Evolutionary conservation across 2,329 filamentous ascomycete species (phyloP), one percentile per base, ranked within the genome.

Genomic region (Fusarium incarnatum): DNA sequence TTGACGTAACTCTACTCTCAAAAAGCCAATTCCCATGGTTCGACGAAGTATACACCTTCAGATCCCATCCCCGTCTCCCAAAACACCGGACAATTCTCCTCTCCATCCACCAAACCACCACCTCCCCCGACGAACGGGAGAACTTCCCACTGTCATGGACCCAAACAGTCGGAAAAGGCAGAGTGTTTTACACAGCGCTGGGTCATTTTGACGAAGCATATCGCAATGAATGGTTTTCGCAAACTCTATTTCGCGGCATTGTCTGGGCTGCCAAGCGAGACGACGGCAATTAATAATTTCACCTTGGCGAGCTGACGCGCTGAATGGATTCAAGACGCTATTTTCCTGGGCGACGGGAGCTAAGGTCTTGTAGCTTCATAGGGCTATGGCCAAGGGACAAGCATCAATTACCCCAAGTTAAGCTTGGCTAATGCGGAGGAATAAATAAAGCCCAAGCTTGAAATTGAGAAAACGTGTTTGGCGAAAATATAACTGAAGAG

Each of bases 131-230:
- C 15, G 18, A 52, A 1, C 28, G 49, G 3, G 12, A 7, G 9
- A 18, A 12, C 0, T 56, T 60, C 40, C 68, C 68, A 0, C 5
- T 69, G 3, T 54, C 66, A 1, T 71, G 68, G 68, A 53, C 27
- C 20, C 60, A 69, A 2, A 40, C 23, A 0, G 34, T 69, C 12
- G 60, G 66, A 8, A 47, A 27, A 7, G 68, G 68, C 2, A 61
- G 68, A 2, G 54, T 54, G 0, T 71, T 47, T 18, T 69, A 71
- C 5, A 71, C 68, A 12, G 61, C 54, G 10, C 37, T 71, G 8
- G 68, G 68, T 1, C 68, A 71, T 18, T 71, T 72, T 52, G 32
- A 69, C 2, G 64, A 69, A 5, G 41, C 55, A 0, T 71, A 71
- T 23, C 10, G 20, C 9, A 40, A 71, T 30, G 0, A 37, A 2